Evolutionary conservation across 1,139 yeast species (phyloP).

Genomic region (Candida neerlandica): DNA sequence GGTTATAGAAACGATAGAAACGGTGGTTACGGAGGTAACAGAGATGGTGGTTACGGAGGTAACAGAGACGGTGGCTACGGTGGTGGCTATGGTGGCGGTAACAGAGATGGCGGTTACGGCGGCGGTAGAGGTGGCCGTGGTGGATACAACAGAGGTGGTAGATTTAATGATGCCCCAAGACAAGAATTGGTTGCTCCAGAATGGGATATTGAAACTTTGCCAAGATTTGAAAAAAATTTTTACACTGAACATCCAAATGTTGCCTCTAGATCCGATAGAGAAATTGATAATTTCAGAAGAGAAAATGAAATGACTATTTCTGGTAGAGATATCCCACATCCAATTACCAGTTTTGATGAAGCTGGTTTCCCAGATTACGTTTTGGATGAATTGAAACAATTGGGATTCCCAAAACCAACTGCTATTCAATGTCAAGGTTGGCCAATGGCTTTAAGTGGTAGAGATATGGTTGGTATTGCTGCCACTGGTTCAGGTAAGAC

Average conservation of each 20-base stretch:
- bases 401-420: slow-evolving; percentile 94
- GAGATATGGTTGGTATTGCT: slow-evolving; percentile 98
- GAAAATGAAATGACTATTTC: slow-evolving; percentile 81
- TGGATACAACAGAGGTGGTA: slow-evolving; percentile 33
- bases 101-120: slow-evolving; percentile 13
- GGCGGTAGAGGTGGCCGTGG: slow-evolving; percentile 29
- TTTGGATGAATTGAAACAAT: slow-evolving; percentile 81
- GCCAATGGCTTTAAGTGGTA: slow-evolving; percentile 99
- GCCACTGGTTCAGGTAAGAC: slow-evolving; percentile 99
- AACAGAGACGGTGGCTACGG: slow-evolving; percentile 18
- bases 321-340: slow-evolving; percentile 91
- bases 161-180: slow-evolving; percentile 39
- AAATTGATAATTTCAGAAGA: slow-evolving; percentile 73
- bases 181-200: slow-evolving; percentile 63
- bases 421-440: slow-evolving; percentile 99
- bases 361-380: slow-evolving; percentile 97
- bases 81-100: slow-evolving; percentile 15
- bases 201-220: slow-evolving; percentile 77
- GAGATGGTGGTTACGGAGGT: slow-evolving; percentile 21
- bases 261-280: slow-evolving; percentile 70
- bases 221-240: slow-evolving; percentile 93
- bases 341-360: slow-evolving; percentile 89
- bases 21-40: slow-evolving; percentile 22
- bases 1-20: slow-evolving; percentile 22
- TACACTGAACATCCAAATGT: slow-evolving; percentile 85